Evolutionary conservation across 371 early-diverging fungal species (phyloP).

Genomic region (Batkoa obscura): DNA sequence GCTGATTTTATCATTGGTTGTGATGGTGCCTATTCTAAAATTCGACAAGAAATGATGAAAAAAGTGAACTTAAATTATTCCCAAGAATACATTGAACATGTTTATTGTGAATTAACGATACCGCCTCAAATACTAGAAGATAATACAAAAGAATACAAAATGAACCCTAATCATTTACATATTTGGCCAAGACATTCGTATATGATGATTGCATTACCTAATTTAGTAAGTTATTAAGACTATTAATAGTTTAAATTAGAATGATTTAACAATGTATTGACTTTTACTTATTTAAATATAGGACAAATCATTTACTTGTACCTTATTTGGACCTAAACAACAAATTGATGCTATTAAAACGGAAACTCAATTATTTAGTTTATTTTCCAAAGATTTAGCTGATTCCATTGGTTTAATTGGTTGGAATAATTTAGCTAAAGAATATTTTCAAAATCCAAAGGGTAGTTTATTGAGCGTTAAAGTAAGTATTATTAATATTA

Average conservation of each 20-base stretch:
- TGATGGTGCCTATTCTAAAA: conserved; percentile 83
- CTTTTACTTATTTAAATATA: conserved; percentile 8
- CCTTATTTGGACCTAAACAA: conserved; percentile 82
- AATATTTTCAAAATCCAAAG: conserved; percentile 67
- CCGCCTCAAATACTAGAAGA: conserved; percentile 77
- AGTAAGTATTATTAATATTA: conserved; percentile 13
- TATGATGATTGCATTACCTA: conserved; percentile 93
- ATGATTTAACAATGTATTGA: no score
- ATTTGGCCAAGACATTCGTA: conserved; percentile 92
- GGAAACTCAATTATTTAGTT: conserved; percentile 34
- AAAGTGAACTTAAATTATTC: no score
- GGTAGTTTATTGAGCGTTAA: conserved; percentile 71
- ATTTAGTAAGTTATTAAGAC: conserved; percentile 31
- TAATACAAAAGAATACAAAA: conserved; percentile 42
- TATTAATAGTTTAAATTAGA: background rate
- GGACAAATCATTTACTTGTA: conserved; percentile 88
- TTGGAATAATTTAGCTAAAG: conserved; percentile 32
- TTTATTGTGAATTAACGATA: conserved; percentile 64
- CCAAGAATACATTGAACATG: background rate
- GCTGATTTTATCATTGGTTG: conserved; percentile 75
- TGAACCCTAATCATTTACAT: conserved; percentile 82
- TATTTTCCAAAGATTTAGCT: conserved; percentile 61
- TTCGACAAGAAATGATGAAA: conserved; percentile 36
- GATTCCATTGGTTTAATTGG: conserved; percentile 75
- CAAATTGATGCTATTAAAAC: conserved; percentile 66